A percentile compares a stretch with the other conserved stretches of the same genome.
Conservation (phyloP, 2,329 filamentous ascomycete genomes). For the Aspergillus udagawae region DNA sequence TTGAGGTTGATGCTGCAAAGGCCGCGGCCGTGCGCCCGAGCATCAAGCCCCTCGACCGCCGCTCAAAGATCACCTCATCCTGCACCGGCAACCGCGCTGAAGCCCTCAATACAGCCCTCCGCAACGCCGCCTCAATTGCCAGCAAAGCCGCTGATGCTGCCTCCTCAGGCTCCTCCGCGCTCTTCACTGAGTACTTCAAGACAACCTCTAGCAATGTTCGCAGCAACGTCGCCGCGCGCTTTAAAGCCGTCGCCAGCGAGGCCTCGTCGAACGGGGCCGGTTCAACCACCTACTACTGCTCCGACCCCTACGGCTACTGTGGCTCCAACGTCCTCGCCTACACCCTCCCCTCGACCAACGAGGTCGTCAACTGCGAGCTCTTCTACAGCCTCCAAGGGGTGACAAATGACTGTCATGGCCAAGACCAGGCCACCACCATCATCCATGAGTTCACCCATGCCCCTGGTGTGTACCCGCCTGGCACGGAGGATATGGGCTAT, state of each 20-base stretch:
- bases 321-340: conserved; percentile 55
- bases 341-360: conserved; percentile 52
- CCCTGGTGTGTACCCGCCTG: conserved; percentile 47
- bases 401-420: conserved; percentile 50
- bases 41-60: conserved; percentile 41
- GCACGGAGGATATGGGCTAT: conserved; percentile 57
- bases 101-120: conserved; percentile 50
- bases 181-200: conserved; percentile 58
- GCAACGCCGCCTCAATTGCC: conserved; percentile 45
- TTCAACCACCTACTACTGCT: conserved; percentile 57
- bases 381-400: conserved; percentile 47
- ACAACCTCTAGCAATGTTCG: conserved; percentile 46
- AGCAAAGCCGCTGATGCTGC: conserved; percentile 53
- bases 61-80: conserved; percentile 47
- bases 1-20: conserved; percentile 55
- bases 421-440: conserved; percentile 63
- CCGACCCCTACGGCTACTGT: conserved; percentile 54
- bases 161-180: conserved; percentile 38
- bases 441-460: conserved; percentile 65
- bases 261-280: conserved; percentile 34
- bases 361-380: conserved; percentile 60
- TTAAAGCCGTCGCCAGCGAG: conserved; percentile 53
- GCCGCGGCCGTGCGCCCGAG: conserved; percentile 50
- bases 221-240: conserved; percentile 47
- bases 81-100: conserved; percentile 50